Evolutionary conservation across 306 rosid genomes (phyloP).

Genomic region (Cucurbita argyrosperma): DNA sequence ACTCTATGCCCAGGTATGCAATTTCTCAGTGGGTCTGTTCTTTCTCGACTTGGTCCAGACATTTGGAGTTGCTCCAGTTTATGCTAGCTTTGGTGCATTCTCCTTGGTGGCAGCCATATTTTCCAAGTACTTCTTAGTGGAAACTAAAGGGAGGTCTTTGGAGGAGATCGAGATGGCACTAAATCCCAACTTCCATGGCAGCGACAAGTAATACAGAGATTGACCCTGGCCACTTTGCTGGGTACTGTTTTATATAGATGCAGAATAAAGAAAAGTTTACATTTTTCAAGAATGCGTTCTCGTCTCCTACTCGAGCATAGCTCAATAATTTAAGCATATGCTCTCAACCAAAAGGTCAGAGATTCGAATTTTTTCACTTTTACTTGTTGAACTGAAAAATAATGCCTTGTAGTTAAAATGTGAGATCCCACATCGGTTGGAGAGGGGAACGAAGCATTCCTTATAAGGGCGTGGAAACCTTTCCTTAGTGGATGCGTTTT

Average conservation of each 20-base stretch:
- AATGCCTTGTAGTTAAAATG: not conserved
- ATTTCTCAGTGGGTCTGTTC: slow-evolving; percentile 76
- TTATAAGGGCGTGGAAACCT: no score
- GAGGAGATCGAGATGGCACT: slow-evolving; percentile 78
- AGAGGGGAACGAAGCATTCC: no score
- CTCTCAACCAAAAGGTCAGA: no score
- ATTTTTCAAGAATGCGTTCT: not conserved
- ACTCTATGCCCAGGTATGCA: slow-evolving; percentile 38
- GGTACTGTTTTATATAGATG: no score
- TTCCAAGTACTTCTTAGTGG: slow-evolving; percentile 48
- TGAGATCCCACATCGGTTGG: no score
- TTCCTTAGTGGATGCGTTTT: no score
- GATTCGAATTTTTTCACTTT: not conserved
- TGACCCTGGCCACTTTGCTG: not conserved
- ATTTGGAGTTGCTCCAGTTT: slow-evolving; percentile 71
- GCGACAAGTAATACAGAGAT: slow-evolving; percentile 13
- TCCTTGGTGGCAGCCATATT: slow-evolving; percentile 64
- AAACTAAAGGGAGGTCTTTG: slow-evolving; percentile 76
- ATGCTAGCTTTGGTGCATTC: slow-evolving; percentile 55
- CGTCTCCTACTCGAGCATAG: not conserved
- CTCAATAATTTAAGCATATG: no score
- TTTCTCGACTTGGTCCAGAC: slow-evolving; percentile 73
- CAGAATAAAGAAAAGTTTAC: not conserved
- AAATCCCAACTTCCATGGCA: slow-evolving; percentile 18
- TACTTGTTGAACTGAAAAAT: no score